These are phyloP conservation scores for Apophysomyces trapeziformis DNA, from an alignment of 371 early-diverging fungal species.

Conservation along the genomic window DNA sequence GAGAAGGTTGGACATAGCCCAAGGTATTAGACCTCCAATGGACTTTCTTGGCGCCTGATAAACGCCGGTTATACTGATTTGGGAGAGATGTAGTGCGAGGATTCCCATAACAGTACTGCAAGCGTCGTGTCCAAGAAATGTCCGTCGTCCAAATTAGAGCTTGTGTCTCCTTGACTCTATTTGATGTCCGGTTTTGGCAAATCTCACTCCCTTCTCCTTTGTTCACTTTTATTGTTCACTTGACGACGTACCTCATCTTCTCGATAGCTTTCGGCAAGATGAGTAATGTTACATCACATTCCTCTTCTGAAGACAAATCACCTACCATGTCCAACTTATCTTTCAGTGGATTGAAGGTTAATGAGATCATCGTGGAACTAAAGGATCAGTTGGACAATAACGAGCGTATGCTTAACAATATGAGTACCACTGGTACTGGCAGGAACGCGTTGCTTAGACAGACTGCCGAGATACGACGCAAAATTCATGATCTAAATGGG, in stretches of 20 bases:
- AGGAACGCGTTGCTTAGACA: slow-evolving; percentile 4
- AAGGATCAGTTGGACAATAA: slow-evolving; percentile 3
- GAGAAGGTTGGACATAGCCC: too few relatives aligned
- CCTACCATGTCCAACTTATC: neutral
- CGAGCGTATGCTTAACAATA: neutral
- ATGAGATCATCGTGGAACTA: neutral
- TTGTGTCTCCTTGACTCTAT: too few relatives aligned
- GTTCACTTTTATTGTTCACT: neutral
- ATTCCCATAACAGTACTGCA: too few relatives aligned
- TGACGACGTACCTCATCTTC: neutral
- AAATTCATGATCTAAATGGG: neutral
- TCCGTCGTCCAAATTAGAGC: too few relatives aligned
- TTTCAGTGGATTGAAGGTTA: neutral
- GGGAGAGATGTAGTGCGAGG: too few relatives aligned
- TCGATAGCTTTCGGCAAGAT: neutral
- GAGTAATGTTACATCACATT: neutral
- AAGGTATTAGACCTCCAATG: too few relatives aligned
- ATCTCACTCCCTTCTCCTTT: too few relatives aligned
- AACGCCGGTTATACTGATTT: too few relatives aligned
- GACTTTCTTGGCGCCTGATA: too few relatives aligned
- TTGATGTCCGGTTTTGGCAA: too few relatives aligned
- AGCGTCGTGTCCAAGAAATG: too few relatives aligned
- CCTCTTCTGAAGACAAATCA: neutral
- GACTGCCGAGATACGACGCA: slow-evolving; percentile 6
- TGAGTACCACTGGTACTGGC: neutral